A percentile compares a stretch with the other conserved stretches of the same genome.
phyloP scores from a whole-genome alignment of 2,329 filamentous ascomycete species.

The Diaporthe aspalathi region DNA sequence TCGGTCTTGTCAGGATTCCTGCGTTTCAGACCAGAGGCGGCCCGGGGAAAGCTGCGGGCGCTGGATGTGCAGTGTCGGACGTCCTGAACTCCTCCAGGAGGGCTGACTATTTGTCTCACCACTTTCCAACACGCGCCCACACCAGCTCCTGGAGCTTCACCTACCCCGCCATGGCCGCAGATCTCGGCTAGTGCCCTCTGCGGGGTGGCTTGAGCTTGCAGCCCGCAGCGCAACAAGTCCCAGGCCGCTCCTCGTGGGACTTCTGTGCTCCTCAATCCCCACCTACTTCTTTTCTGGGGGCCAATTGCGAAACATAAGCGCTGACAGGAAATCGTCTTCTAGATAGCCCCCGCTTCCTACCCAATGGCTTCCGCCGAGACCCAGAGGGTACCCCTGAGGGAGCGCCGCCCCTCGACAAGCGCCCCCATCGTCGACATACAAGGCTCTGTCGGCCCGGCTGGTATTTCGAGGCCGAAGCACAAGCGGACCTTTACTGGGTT shows the following conservation, averaged over 20 bases:
- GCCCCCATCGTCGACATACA: conserved; percentile 88
- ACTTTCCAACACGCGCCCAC: neutral
- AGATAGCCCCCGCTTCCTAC: neutral
- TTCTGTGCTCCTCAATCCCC: neutral
- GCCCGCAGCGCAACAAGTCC: conserved; percentile 2
- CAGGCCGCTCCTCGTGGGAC: neutral
- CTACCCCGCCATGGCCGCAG: conserved; percentile 23
- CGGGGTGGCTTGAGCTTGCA: conserved; percentile 18
- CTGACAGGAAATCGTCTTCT: neutral
- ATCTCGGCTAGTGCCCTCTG: conserved; percentile 15
- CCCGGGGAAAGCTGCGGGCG: neutral
- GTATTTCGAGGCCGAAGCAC: conserved; percentile 91
- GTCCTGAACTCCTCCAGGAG: neutral
- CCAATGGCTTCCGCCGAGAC: conserved; percentile 47
- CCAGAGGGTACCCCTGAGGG: conserved; percentile 64
- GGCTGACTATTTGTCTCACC: neutral
- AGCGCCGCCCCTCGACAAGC: conserved; percentile 84
- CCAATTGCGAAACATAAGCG: conserved; percentile 1
- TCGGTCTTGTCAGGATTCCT: neutral
- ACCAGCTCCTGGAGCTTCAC: conserved; percentile 24
- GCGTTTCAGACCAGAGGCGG: neutral
- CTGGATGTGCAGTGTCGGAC: neutral
- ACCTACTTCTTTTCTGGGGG: neutral
- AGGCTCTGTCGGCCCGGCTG: conserved; percentile 86
- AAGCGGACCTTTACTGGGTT: conserved; percentile 97